Conservation (phyloP, 345 rosid species). For the Citrus sp. region DNA sequence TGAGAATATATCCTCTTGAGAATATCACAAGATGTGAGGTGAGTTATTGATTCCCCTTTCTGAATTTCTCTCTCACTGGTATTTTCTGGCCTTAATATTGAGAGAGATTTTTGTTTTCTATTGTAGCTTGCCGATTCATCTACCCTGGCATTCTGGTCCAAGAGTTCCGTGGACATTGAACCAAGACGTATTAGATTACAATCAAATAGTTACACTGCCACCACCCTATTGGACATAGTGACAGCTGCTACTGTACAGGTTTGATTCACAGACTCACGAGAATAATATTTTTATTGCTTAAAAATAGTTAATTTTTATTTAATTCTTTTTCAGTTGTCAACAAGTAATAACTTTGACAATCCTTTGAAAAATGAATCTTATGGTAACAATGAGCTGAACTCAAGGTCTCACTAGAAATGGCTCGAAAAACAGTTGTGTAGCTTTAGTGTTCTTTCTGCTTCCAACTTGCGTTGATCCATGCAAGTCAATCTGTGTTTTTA, state of each 20-base stretch:
- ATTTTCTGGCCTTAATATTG: conserved; percentile 7
- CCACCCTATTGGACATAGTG: conserved; percentile 80
- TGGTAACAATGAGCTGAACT: background rate
- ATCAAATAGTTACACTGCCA: conserved; percentile 87
- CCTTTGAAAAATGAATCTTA: background rate
- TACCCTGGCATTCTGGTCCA: conserved; percentile 93
- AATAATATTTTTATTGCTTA: background rate
- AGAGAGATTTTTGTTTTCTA: background rate
- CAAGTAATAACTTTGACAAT: background rate
- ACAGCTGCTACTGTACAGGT: conserved; percentile 99
- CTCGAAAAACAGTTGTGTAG: background rate
- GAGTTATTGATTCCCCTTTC: conserved; percentile 20
- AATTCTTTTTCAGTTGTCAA: background rate
- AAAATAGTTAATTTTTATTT: background rate
- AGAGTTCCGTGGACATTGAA: conserved; percentile 89
- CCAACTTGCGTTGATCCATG: background rate
- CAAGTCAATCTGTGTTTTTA: background rate
- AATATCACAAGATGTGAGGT: conserved; percentile 93
- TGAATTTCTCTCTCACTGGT: background rate
- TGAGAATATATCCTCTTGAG: conserved; percentile 96
- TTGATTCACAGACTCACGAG: background rate
- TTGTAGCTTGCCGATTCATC: conserved; percentile 73
- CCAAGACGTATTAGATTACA: conserved; percentile 94
- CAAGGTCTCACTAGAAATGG: background rate
- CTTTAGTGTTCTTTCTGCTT: background rate